Base-by-base conservation (phyloP, 768 basidiomycete genomes). In the Rhodocollybia butyracea region DNA sequence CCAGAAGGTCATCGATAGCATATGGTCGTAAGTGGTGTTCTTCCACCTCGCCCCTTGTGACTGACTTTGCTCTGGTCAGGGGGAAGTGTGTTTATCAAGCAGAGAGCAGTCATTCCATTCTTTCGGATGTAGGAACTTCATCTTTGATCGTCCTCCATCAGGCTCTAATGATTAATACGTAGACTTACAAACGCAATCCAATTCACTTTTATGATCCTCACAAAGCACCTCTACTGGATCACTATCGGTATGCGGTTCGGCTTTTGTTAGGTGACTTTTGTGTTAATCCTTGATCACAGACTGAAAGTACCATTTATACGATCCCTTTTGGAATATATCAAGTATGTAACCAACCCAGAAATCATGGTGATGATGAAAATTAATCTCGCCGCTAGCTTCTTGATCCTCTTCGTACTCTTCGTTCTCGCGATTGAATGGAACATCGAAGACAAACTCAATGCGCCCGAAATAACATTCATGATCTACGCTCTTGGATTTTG, bases 121-220 rank as follows among this genome's bases (percentile, higher is more conserved):
- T 98, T 30, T 89, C 93, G 19, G 94, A 97, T 68, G 94, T 91
- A 66, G 56, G 81, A 67, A 29, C 11, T 11, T 24, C 34, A 41
- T 38, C 38, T 19, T 24, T 17, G 56, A 45, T 29, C 42, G 36
- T 19, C 45, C 17, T 26, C 43, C 32, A 17, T 10, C 46, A 26
- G n/a, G n/a, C 52, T 34, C 51, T 6, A 58, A 22, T 29, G 19
- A 7, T 54, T n/a, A 41, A 19, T 59, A n/a, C n/a, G n/a, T n/a
- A 95, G 94, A 94, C 91, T 26, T 98, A 98, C 70, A 97, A 97
- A 74, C 82, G 87, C 46, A 91, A 83, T 24, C 93, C 95, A 11
- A 81, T 97, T 31, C 91, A 94, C 67, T 89, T 96, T 62, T 97
- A 98, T 68, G 93, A 98, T 66, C 94, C 94, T 2, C 88, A 94